Base-by-base conservation (phyloP, 805 yeast species). In the Kuraishia floccosa region DNA sequence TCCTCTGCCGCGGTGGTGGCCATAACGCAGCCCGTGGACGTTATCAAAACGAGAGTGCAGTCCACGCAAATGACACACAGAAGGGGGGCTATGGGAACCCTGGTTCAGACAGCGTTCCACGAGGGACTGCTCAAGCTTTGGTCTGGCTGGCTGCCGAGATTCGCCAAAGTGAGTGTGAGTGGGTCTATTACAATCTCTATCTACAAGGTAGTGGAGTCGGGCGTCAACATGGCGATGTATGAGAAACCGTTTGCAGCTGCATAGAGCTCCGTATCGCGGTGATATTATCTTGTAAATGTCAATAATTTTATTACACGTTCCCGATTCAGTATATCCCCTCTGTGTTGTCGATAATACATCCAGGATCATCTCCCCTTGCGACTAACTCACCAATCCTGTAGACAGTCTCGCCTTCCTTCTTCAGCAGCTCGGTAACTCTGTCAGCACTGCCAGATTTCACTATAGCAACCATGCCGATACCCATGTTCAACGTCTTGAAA, bases 401-500 rank as follows among this genome's bases (percentile, higher is more conserved):
- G 3, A 86, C 91, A 5, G 61, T 69, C 61, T 91, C 96, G 26
- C 86, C 83, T 25, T 74, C 77, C 32, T 62, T 60, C 41, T 63
- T 57, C 35, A 89, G 64, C 38, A 70, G 56, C 30, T 57, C 49
- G 27, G 62, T 60, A 14, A 76, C 77, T 40, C 60, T 59, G 1
- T 62, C 71, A 15, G 72, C 95, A 31, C 82, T 72, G 39, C 67
- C 76, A 30, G 62, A 55, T 52, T 72, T 76, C 18, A 84, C 96
- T 44, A 89, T 80, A 24, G 81, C 72, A 25, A 85, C 86, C 97
- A 89, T 89, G 47, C 98, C 98, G 46, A 91, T 69, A 61, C 99
- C 99, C 68, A 89, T 68, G 58, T 91, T 91, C 54, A 91, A 72
- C 8, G 98, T 93, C 65, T 85, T 89, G 45, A 84, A 61, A 38